Evolutionary conservation across 345 rosid species (phyloP), one percentile per base, ranked within the genome.

Genomic region (Salix viminalis): DNA sequence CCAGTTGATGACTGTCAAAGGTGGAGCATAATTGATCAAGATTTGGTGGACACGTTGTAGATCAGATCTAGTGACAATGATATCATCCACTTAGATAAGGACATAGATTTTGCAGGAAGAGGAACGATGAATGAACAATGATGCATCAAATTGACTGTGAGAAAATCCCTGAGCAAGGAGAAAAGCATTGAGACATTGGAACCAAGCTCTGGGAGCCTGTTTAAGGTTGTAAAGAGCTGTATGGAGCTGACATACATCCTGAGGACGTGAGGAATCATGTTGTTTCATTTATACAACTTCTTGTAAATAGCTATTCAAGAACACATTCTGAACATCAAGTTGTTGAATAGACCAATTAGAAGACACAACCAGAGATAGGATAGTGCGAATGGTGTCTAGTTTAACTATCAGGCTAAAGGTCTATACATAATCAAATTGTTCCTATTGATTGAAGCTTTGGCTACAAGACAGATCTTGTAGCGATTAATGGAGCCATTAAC

Each of bases 331-430:
- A 54, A 54, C 60, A 54, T 54, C 60, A 54, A 54, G 60, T 0
- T 54, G 4, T 21, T 54, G 4, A 21, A 19, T 23, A 1, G 60
- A 54, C 60, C 24, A 21, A 1, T 21, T 54, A 54, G 0, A 54
- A 0, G 24, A 54, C 11, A 54, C 12, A 54, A 0, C 1, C 0
- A 54, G 24, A 54, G 24, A 54, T 0, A 54, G 0, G 24, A 54
- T 54, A 21, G 24, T 54, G 0, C 0, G 60, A 54, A 54, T 54
- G 24, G 11, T 54, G 23, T 4, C 1, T 0, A 1, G 12, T 54
- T 52, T 54, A 7, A 54, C 11, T 21, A 54, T 0, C 11, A 0
- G 1, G 24, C 24, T 54, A 1, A 54, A 54, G 11, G 24, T 54
- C 23, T 54, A 1, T 19, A 0, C 4, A 7, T 7, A 21, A 54